Conservation (phyloP, 2,329 filamentous ascomycete genomes). For the Trichophyton verrucosum region DNA sequence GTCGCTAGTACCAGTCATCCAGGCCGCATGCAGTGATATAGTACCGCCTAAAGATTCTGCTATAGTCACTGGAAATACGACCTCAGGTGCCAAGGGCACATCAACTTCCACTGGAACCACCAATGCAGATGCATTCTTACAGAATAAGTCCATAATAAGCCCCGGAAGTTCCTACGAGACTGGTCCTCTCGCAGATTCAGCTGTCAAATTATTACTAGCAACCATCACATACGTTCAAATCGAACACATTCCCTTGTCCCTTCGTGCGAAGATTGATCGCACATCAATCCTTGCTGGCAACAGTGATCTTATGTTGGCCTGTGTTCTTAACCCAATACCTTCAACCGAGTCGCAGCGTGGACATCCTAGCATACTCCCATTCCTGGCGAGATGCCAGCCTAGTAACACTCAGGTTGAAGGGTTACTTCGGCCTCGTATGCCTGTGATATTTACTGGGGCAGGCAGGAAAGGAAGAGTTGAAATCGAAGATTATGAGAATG, state of each 20-base stretch:
- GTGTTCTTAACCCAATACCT: slow-evolving; percentile 65
- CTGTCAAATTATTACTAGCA: slow-evolving; percentile 48
- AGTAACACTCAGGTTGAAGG: slow-evolving; percentile 57
- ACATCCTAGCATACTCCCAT: slow-evolving; percentile 65
- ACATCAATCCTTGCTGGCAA: slow-evolving; percentile 61
- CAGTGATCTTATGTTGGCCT: slow-evolving; percentile 64
- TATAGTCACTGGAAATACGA: slow-evolving; percentile 32
- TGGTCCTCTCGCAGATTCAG: slow-evolving; percentile 41
- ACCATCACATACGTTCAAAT: slow-evolving; percentile 54
- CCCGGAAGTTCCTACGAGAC: too few species aligned
- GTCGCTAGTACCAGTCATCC: slow-evolving; percentile 50
- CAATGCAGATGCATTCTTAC: slow-evolving; percentile 64
- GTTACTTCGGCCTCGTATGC: slow-evolving; percentile 45
- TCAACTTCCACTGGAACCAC: slow-evolving; percentile 29
- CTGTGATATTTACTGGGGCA: slow-evolving; percentile 26
- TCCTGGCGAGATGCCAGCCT: slow-evolving; percentile 56
- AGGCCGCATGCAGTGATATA: slow-evolving; percentile 62
- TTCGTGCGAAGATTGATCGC: slow-evolving; percentile 66
- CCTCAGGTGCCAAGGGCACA: slow-evolving; percentile 21
- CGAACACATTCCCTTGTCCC: slow-evolving; percentile 53
- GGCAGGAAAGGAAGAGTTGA: slow-evolving; percentile 20
- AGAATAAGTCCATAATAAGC: slow-evolving; percentile 25
- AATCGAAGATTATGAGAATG: slow-evolving; percentile 16
- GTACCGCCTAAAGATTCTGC: slow-evolving; percentile 34
- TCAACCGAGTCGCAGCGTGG: slow-evolving; percentile 49